Conservation (phyloP, 805 yeast genomes). For the Barnettozyma vustinii region DNA sequence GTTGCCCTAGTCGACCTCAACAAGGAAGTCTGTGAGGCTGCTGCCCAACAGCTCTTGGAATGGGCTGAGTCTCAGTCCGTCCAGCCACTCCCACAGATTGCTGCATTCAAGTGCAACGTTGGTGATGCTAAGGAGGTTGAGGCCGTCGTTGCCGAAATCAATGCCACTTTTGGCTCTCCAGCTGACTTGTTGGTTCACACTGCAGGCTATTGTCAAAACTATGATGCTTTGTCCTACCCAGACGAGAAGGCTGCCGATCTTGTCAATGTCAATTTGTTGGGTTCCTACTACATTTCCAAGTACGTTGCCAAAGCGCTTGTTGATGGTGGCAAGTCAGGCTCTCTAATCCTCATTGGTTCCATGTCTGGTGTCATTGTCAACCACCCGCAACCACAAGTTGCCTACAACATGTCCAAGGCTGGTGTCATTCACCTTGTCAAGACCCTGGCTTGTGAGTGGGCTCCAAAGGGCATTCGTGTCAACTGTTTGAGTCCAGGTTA, state of each 20-base stretch:
- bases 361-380: conserved; percentile 76
- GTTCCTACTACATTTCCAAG: conserved; percentile 70
- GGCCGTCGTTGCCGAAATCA: conserved; percentile 45
- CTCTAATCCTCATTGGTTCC: conserved; percentile 67
- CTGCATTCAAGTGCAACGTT: conserved; percentile 72
- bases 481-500: conserved; percentile 79
- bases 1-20: conserved; percentile 69
- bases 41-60: conserved; percentile 40
- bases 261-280: conserved; percentile 67
- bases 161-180: conserved; percentile 52
- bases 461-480: conserved; percentile 67
- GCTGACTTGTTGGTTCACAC: conserved; percentile 67
- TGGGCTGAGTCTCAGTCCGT: conserved; percentile 40
- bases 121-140: conserved; percentile 59
- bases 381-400: conserved; percentile 74
- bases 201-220: conserved; percentile 84
- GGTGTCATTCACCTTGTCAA: conserved; percentile 78
- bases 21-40: conserved; percentile 52
- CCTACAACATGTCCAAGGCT: conserved; percentile 82
- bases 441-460: conserved; percentile 80
- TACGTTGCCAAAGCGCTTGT: conserved; percentile 66
- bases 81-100: conserved; percentile 33
- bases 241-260: conserved; percentile 61
- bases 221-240: conserved; percentile 73
- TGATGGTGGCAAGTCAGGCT: conserved; percentile 47